Conservation (phyloP, 148 eudicot genomes). For the Pharnaceum exiguum region DNA sequence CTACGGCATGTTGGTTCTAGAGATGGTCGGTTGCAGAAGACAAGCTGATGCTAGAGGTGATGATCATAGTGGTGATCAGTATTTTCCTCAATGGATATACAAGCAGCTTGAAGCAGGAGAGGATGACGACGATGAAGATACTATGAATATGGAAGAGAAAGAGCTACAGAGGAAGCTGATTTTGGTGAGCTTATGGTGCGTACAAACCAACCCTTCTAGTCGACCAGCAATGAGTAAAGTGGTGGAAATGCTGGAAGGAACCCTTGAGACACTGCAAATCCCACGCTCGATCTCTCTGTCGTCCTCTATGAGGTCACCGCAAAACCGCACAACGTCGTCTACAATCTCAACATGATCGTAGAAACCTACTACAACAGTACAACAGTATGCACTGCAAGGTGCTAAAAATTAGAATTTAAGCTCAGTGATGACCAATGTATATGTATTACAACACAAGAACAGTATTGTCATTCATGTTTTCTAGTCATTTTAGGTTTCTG, state of each 20-base stretch:
- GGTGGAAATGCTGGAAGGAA: constrained; percentile 43
- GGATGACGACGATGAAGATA: background rate
- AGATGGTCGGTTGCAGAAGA: constrained; percentile 29
- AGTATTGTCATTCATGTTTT: no score
- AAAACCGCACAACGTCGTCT: no score
- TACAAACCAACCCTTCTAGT: constrained; percentile 38
- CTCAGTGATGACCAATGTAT: no score
- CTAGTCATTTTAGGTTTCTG: no score
- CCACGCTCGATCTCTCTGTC: no score
- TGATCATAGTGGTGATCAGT: constrained; percentile 7
- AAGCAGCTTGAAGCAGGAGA: constrained; percentile 22
- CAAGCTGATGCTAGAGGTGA: background rate
- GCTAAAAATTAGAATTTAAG: no score
- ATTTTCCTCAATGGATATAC: constrained; percentile 34
- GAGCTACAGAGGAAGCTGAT: constrained; percentile 37
- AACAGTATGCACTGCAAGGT: no score
- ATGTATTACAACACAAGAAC: no score
- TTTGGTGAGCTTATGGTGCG: constrained; percentile 47
- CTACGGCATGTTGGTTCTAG: constrained; percentile 26
- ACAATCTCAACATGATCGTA: no score
- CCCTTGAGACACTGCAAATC: no score
- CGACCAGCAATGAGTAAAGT: constrained; percentile 41
- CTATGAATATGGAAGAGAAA: constrained; percentile 10
- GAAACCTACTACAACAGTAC: no score
- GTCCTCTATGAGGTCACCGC: no score